phyloP scores from a whole-genome alignment of 2,329 filamentous ascomycete species.

The Bipolaris oryzae region DNA sequence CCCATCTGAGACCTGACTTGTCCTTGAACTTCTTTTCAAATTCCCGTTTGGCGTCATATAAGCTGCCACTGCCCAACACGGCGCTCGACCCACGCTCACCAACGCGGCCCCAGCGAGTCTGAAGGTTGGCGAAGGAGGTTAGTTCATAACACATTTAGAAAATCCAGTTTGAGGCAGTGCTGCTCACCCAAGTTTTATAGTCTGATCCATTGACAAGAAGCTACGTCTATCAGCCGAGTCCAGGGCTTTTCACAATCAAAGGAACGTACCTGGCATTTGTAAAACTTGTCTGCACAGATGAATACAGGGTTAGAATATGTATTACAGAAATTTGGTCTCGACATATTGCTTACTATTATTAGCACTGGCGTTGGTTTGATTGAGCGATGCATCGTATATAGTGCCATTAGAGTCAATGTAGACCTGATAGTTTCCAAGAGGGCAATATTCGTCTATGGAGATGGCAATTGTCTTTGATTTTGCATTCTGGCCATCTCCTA shows the following conservation, averaged over 20 bases:
- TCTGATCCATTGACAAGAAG: slow-evolving; percentile 17
- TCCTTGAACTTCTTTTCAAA: slow-evolving; percentile 65
- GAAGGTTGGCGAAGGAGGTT: slow-evolving; percentile 41
- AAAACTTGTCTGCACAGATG: slow-evolving; percentile 69
- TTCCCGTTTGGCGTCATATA: slow-evolving; percentile 49
- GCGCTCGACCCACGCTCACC: slow-evolving; percentile 58
- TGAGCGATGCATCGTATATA: slow-evolving; percentile 80
- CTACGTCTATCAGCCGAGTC: slow-evolving; percentile 2
- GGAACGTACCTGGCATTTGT: slow-evolving; percentile 67
- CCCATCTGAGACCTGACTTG: slow-evolving; percentile 61
- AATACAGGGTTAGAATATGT: not conserved
- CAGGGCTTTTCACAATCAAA: not conserved
- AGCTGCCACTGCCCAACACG: slow-evolving; percentile 47
- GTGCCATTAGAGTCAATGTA: slow-evolving; percentile 69
- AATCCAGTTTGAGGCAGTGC: not conserved
- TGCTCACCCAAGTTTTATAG: slow-evolving; percentile 55
- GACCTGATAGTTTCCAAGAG: slow-evolving; percentile 55
- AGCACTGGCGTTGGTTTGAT: slow-evolving; percentile 72
- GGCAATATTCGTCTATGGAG: slow-evolving; percentile 55
- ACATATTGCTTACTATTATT: slow-evolving; percentile 63
- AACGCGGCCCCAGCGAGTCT: slow-evolving; percentile 84
- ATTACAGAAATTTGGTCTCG: not conserved
- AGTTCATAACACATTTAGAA: not conserved
- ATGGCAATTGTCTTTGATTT: slow-evolving; percentile 52
- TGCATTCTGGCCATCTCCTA: slow-evolving; percentile 53